Conservation (phyloP, 2,329 filamentous ascomycete genomes). For the Alternaria viburni region DNA sequence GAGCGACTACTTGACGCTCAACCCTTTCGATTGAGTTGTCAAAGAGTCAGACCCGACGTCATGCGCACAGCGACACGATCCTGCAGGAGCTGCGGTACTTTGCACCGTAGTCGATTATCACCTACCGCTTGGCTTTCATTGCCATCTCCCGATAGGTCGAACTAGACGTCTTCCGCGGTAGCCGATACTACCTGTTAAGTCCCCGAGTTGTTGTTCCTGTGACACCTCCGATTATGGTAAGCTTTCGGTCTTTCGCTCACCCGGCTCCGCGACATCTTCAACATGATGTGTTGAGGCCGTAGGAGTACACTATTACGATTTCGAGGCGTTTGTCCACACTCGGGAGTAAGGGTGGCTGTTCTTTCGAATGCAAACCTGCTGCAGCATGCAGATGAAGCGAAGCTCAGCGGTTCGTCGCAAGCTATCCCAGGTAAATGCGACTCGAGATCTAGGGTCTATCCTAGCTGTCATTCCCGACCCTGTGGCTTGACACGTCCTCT, state of each 20-base stretch:
- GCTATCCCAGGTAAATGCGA: constrained; percentile 10
- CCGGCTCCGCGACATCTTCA: constrained; percentile 17
- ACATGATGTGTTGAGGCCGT: constrained; percentile 2
- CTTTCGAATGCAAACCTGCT: constrained; percentile 3
- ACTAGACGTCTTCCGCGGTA: constrained; percentile 4
- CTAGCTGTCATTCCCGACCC: neutral
- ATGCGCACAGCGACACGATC: neutral
- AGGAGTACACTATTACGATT: neutral
- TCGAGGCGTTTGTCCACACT: neutral
- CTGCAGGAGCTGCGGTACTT: constrained; percentile 3
- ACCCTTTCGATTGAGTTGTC: constrained; percentile 1
- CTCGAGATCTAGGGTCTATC: constrained; percentile 4
- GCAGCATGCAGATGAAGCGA: neutral
- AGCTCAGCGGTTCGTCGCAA: constrained; percentile 2
- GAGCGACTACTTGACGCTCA: neutral
- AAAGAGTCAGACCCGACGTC: neutral
- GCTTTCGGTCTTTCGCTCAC: constrained; percentile 18
- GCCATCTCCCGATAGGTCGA: constrained; percentile 10
- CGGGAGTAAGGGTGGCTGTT: constrained; percentile 9
- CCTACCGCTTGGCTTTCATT: constrained; percentile 3
- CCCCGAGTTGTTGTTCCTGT: constrained; percentile 11
- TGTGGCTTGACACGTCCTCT: constrained; percentile 2
- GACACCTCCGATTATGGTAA: constrained; percentile 12
- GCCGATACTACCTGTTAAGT: constrained; percentile 12
- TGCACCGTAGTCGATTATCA: neutral